Base-by-base conservation (phyloP, 192 early-diverging fungal genomes). In the Chytriomyces sp. region DNA sequence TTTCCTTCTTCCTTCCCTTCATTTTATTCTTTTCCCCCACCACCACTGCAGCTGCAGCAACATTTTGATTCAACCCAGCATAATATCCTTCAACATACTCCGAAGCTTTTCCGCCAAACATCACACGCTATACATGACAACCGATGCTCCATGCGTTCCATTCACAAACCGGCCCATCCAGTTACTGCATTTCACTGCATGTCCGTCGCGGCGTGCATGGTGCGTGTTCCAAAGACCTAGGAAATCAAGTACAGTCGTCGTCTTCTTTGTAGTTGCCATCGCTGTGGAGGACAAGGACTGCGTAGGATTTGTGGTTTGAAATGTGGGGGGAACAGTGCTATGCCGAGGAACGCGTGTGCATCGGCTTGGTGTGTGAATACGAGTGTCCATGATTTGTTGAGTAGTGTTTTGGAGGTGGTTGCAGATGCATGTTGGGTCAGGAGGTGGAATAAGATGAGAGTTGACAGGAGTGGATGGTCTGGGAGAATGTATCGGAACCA, bases 31-130 rank as follows among this genome's bases (percentile, higher is more conserved):
- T 26, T n/a, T 50, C 45, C 8, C 10, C 63, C 9, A 10, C 50
- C 35, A 2, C 28, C 28, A 2, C 28, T 35, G 28, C 28, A 0
- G 16, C 72, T 3, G 11, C 13, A 0, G 1, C 53, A 18, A 11
- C 20, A 57, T 50, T 18, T 63, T 13, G 49, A 61, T 73, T 43
- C 18, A 75, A 47, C 23, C 73, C 73, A 13, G 10, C 23, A 64
- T 81, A 81, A 63, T 69, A 76, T 18, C 72, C 64, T 44, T 78
- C 70, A 10, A 82, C 59, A 61, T 79, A 82, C 64, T 79, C 80
- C 13, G 7, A 35, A 7, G 45, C 63, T 61, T 82, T 82, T 26
- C 67, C 6, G 6, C 57, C 53, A 46, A 20, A 78, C 80, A 59
- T 68, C 80, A 53, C 77, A 77, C 13, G 80, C 24, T 82, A 49